Base-by-base conservation (phyloP, 1,284 basidiomycete species). In the Schizophyllum amplum region DNA sequence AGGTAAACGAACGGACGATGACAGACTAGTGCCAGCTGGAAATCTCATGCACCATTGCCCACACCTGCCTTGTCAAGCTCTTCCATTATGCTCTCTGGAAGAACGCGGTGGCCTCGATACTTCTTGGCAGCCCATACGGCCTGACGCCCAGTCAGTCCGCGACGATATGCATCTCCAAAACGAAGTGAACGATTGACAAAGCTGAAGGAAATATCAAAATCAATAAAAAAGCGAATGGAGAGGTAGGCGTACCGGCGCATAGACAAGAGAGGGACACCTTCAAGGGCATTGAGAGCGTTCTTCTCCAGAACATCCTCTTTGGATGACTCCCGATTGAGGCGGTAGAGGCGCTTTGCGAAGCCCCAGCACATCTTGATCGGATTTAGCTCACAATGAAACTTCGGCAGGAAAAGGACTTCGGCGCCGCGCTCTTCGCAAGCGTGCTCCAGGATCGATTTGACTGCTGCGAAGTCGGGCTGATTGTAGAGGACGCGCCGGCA, bases 321-420 rank as follows among this genome's bases (percentile, higher is more conserved):
- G 1, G 27, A 47, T 11, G 62, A 62, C 20, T 50, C 53, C 0
- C 55, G 55, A 26, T 53, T 47, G 5, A 46, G 49, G 3, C 62
- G 55, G 55, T 63, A 65, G 5, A 59, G 20, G 1, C 55, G 54
- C 51, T 65, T 63, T 11, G 60, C 48, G 13, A 51, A 46, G 2
- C 61, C 61, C 59, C 56, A 65, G 48, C 59, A 63, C 42, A 61
- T 58, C 47, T 65, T 62, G 26, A 63, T 58, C 4, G 55, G 55
- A 51, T 63, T 65, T 3, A 65, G 33, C 51, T 65, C 61, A 22
- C 61, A 62, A 27, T 65, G 64, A 24, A 65, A 65, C 47, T 62
- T 63, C 1, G 61, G 64, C 6, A 62, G 52, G 27, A 65, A 65
- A 11, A 65, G 13, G 0, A 59, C 57, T 1, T 5, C 15, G 42